A percentile compares a stretch with the other conserved stretches of the same genome.
Evolutionary conservation across 768 basidiomycete genomes (phyloP).

Genomic region (Podaxis rugospora): DNA sequence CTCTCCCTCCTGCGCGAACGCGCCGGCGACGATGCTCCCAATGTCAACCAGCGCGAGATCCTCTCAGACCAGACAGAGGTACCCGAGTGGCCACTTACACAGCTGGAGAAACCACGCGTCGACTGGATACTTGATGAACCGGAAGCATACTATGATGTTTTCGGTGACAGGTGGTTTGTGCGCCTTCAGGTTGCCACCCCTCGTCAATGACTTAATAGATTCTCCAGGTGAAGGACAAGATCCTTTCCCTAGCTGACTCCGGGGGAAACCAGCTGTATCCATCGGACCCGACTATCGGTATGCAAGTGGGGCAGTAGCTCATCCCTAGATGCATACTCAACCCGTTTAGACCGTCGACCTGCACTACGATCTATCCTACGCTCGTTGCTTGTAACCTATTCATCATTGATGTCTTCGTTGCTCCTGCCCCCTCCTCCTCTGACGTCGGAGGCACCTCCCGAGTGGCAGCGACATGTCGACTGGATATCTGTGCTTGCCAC

Average conservation of each 20-base stretch:
- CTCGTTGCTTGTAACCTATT: slow-evolving; percentile 78
- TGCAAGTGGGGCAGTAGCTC: slow-evolving; percentile 13
- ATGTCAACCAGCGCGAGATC: slow-evolving; percentile 54
- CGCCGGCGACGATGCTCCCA: slow-evolving; percentile 30
- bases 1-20: slow-evolving; percentile 60
- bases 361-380: slow-evolving; percentile 68
- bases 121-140: slow-evolving; percentile 91
- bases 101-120: slow-evolving; percentile 81
- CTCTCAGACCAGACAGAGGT: slow-evolving; percentile 69
- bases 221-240: slow-evolving; percentile 71
- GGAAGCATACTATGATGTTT: slow-evolving; percentile 66
- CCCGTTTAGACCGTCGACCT: slow-evolving; percentile 65
- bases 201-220: slow-evolving; percentile 6
- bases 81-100: slow-evolving; percentile 71
- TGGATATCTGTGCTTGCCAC: slow-evolving; percentile 80
- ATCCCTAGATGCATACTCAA: not conserved
- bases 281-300: slow-evolving; percentile 64
- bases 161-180: slow-evolving; percentile 90
- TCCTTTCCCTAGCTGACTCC: slow-evolving; percentile 75
- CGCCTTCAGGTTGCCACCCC: slow-evolving; percentile 24
- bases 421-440: slow-evolving; percentile 59
- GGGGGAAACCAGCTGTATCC: slow-evolving; percentile 84
- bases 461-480: slow-evolving; percentile 73
- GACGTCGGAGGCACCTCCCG: slow-evolving; percentile 43
- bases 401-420: slow-evolving; percentile 64